Conservation (phyloP, 2,329 filamentous ascomycete species). For the Fusarium sp. region DNA sequence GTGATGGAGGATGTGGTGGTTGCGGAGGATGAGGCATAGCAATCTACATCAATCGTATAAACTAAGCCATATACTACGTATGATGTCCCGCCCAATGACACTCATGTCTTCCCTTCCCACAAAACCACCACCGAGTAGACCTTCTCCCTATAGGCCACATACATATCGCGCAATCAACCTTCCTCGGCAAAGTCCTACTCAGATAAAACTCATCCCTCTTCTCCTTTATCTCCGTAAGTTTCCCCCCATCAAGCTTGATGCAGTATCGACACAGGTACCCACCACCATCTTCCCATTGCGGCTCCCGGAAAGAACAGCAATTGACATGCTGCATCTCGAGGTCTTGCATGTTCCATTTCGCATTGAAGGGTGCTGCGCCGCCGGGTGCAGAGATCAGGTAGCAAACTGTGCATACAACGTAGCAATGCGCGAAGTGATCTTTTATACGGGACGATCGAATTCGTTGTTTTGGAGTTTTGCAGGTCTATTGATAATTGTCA, state of each 20-base stretch:
- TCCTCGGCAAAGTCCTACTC: not conserved
- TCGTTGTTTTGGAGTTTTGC: not conserved
- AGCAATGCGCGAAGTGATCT: slow-evolving; percentile 15
- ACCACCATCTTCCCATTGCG: not conserved
- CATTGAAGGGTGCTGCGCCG: not conserved
- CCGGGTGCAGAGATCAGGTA: not conserved
- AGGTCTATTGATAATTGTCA: not conserved
- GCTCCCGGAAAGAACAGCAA: not conserved
- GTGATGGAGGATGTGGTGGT: slow-evolving; percentile 31
- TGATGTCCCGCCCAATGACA: slow-evolving; percentile 25
- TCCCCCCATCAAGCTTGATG: not conserved
- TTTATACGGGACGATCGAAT: not conserved
- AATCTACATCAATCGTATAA: not conserved
- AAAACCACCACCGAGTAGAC: slow-evolving; percentile 20
- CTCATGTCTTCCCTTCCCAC: slow-evolving; percentile 10
- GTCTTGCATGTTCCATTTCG: slow-evolving; percentile 22
- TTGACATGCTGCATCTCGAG: slow-evolving; percentile 14
- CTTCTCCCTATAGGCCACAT: not conserved
- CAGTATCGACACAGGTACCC: not conserved
- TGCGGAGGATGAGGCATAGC: slow-evolving; percentile 8
- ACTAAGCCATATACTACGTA: not conserved
- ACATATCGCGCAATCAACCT: slow-evolving; percentile 14
- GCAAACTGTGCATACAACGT: slow-evolving; percentile 12
- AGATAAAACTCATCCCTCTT: slow-evolving; percentile 3
- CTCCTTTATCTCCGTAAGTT: not conserved